Percentiles rank a stretch among this genome's conserved stretches.
Conservation (phyloP, 768 basidiomycete genomes). For the Galerina sulciceps region DNA sequence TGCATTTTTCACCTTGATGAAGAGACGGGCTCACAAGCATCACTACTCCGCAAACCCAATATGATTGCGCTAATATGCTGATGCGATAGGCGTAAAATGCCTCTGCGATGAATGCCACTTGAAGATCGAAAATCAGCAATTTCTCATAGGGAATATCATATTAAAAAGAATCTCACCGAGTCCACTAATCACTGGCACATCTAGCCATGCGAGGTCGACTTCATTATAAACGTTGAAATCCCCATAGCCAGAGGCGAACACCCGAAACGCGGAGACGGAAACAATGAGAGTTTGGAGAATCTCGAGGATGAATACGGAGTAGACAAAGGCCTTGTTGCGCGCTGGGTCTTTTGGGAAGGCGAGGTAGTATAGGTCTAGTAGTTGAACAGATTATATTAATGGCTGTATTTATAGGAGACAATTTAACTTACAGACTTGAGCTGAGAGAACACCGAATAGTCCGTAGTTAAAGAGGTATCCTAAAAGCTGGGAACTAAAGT, state of each 20-base stretch:
- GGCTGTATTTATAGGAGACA: neutral
- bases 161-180: slow-evolving; percentile 13
- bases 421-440: slow-evolving; percentile 25
- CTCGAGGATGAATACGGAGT: slow-evolving; percentile 13
- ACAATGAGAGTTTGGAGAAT: slow-evolving; percentile 20
- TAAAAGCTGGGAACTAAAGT: neutral
- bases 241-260: slow-evolving; percentile 28
- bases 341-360: slow-evolving; percentile 28
- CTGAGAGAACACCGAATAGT: slow-evolving; percentile 9
- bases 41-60: slow-evolving; percentile 5
- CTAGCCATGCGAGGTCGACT: slow-evolving; percentile 24
- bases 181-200: slow-evolving; percentile 23
- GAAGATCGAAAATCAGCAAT: neutral
- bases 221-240: slow-evolving; percentile 18
- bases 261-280: slow-evolving; percentile 23
- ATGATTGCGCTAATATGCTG: slow-evolving; percentile 7
- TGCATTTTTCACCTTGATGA: neutral
- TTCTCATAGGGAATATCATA: neutral
- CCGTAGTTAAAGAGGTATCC: slow-evolving; percentile 13
- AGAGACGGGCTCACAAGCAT: neutral
- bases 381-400: neutral
- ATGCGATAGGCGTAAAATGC: slow-evolving; percentile 19
- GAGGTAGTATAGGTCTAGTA: slow-evolving; percentile 29
- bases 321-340: slow-evolving; percentile 23
- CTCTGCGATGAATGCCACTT: slow-evolving; percentile 18